Evolutionary conservation across 805 yeast genomes (phyloP).

Genomic region (Saccharomyces jurei): DNA sequence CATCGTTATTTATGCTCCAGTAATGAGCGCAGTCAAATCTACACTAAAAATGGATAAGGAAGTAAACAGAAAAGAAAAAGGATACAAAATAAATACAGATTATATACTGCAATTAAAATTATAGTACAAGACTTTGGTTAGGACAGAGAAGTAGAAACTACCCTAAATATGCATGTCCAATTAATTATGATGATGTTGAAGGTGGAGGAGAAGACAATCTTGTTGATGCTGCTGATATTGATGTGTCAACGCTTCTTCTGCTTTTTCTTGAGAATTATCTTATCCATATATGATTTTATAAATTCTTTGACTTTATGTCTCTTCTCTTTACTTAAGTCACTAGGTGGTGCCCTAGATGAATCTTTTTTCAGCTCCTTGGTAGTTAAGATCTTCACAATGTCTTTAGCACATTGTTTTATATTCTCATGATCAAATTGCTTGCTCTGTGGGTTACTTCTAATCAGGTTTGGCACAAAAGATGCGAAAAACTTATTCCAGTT

Average conservation of each 20-base stretch:
- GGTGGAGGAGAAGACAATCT: constrained; percentile 37
- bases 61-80: neutral
- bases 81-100: neutral
- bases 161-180: neutral
- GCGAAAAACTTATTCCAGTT: constrained; percentile 50
- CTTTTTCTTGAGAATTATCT: constrained; percentile 43
- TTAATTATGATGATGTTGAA: neutral
- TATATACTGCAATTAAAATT: neutral
- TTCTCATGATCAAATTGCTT: constrained; percentile 54
- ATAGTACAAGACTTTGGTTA: neutral
- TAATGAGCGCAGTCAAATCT: neutral
- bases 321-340: constrained; percentile 55
- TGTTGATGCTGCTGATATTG: constrained; percentile 55
- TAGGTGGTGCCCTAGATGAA: constrained; percentile 36
- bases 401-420: constrained; percentile 70
- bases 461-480: constrained; percentile 65
- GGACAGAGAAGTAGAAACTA: neutral
- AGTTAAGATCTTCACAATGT: constrained; percentile 58
- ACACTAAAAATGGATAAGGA: neutral
- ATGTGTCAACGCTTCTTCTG: constrained; percentile 42
- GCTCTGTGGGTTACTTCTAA: constrained; percentile 55
- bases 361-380: constrained; percentile 51
- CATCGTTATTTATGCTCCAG: neutral
- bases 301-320: constrained; percentile 61
- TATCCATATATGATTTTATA: constrained; percentile 57